These are phyloP conservation scores for Pholiota adiposa DNA, from an alignment of 1,284 basidiomycete species.

Conservation along the genomic window DNA sequence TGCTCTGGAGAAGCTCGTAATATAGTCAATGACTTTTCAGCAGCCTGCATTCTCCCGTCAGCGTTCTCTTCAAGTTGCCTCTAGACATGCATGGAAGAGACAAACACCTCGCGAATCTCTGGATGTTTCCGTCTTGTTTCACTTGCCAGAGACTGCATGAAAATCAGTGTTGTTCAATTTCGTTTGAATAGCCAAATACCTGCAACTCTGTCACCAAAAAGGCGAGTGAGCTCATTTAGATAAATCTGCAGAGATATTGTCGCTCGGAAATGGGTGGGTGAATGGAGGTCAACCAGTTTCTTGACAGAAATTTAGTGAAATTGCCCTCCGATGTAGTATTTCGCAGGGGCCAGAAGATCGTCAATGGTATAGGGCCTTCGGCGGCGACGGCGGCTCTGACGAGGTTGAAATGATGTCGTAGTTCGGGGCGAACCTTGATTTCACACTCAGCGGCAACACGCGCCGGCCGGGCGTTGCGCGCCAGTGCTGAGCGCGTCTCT, in stretches of 20 bases:
- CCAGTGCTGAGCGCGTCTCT: too few species aligned
- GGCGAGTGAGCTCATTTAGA: slow-evolving; percentile 36
- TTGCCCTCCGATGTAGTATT: neutral
- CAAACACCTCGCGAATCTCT: slow-evolving; percentile 40
- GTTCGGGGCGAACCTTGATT: neutral
- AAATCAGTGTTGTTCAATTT: neutral
- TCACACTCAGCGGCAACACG: too few species aligned
- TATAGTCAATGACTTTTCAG: slow-evolving; percentile 83
- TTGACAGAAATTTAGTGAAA: too few species aligned
- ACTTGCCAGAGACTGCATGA: slow-evolving; percentile 36
- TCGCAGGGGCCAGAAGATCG: too few species aligned
- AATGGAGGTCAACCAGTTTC: too few species aligned
- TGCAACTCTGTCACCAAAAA: slow-evolving; percentile 40
- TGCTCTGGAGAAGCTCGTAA: slow-evolving; percentile 77
- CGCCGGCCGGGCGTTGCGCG: too few species aligned
- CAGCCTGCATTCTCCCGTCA: slow-evolving; percentile 48
- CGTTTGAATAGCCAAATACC: slow-evolving; percentile 18
- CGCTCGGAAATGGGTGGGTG: neutral
- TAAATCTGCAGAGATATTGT: neutral
- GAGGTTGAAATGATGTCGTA: neutral
- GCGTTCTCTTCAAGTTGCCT: neutral
- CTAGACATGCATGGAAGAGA: slow-evolving; percentile 8
- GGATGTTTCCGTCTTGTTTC: slow-evolving; percentile 41
- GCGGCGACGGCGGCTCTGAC: neutral
- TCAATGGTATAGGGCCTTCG: neutral